Base-by-base conservation (phyloP, 306 rosid genomes). In the Dryas octopetala region DNA sequence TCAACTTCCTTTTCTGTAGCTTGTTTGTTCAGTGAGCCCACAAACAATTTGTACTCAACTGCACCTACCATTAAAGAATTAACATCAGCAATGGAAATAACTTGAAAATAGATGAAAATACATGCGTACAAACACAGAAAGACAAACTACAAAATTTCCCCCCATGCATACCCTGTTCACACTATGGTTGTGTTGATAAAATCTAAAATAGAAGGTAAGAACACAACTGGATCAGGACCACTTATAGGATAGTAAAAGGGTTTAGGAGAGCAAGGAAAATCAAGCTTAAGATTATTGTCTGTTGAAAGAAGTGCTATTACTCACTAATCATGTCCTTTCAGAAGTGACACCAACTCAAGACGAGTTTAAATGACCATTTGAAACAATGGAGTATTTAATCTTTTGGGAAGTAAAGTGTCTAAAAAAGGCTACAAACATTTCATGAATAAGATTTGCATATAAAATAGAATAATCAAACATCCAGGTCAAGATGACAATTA, bases 21-120 rank as follows among this genome's bases (percentile, higher is more conserved):
- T 68, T 95, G 97, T 76, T 88, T 95, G 89, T 90, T 86, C 83
- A 95, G 80, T 58, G 97, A 95, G 73, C 98, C 98, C 78, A 95
- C 98, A 78, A 95, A 95, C 82, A 95, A 82, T 81, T 95, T 95
- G 97, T 85, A 91, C 85, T 95, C 98, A 46, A 89, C 92, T 41
- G 98, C 98, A 84, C 98, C 98, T 95, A 74, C 76, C 72, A 78
- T 74, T 57, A 68, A 63, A 73, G 80, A 59, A 62, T 64, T 53
- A 70, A 47, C 48, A 78, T 76, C 58, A 91, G 79, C 63, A 71
- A 78, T 17, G 15, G 61, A 66, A 52, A 55, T 32, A 76, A 12
- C 23, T 44, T 41, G 4, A 53, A 7, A 32, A 12, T 5, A 26
- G n/a, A 6, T 59, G 44, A 14, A 6, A 44, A 50, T 19, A 48